A percentile compares a stretch with the other conserved stretches of the same genome.
phyloP scores from a whole-genome alignment of 192 early-diverging fungal genomes.

The Spinellus fusiger region DNA sequence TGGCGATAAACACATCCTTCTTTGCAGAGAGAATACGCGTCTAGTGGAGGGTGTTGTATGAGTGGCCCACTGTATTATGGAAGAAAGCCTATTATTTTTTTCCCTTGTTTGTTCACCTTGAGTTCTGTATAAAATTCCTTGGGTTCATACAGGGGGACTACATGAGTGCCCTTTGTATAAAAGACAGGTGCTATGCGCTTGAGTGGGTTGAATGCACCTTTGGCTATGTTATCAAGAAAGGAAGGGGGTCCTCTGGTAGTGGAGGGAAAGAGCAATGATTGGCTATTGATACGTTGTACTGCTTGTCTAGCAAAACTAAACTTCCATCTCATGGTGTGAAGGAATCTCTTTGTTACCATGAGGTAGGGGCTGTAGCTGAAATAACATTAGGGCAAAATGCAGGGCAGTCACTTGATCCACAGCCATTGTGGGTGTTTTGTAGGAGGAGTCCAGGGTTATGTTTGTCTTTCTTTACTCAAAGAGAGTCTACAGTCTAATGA shows the following conservation, averaged over 20 bases:
- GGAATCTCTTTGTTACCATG: background rate
- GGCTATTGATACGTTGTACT: too few relatives aligned
- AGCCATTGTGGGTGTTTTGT: too few relatives aligned
- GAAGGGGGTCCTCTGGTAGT: background rate
- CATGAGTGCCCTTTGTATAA: slow-evolving; percentile 27
- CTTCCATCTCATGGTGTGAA: background rate
- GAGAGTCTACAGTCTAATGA: too few relatives aligned
- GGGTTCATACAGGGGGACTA: slow-evolving; percentile 36
- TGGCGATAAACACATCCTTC: slow-evolving; percentile 72
- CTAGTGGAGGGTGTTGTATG: slow-evolving; percentile 18
- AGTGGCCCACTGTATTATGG: background rate
- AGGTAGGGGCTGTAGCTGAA: background rate
- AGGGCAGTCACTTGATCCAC: background rate
- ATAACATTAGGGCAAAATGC: background rate
- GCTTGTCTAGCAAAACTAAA: background rate
- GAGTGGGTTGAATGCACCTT: slow-evolving; percentile 18
- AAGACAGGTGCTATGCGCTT: slow-evolving; percentile 23
- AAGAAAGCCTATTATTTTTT: background rate
- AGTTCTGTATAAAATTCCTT: slow-evolving; percentile 43
- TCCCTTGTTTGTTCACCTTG: slow-evolving; percentile 30
- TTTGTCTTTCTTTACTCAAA: background rate
- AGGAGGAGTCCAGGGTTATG: background rate
- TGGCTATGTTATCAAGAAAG: background rate
- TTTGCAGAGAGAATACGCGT: slow-evolving; percentile 63
- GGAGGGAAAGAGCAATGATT: too few relatives aligned